Base-by-base conservation (phyloP, 371 early-diverging fungal genomes). In the Rhizopus arrhizus region DNA sequence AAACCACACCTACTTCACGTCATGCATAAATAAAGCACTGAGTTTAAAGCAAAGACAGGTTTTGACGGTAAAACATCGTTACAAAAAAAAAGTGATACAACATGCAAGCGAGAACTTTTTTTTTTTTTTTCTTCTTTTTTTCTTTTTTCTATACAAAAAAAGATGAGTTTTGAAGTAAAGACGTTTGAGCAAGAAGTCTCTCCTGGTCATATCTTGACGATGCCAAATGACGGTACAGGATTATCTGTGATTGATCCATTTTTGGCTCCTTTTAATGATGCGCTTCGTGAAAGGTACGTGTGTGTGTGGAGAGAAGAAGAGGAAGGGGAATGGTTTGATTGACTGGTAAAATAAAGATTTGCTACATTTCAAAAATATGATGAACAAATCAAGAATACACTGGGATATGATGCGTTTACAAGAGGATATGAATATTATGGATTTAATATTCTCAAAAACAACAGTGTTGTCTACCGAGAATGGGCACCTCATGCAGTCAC, bases 401-500 rank as follows among this genome's bases (percentile, higher is more conserved):
- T 88, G 61, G 91, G 95, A 15, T 82, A 89, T 55, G 94, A 93
- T 43, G 74, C 74, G 42, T 93, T 93, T 66, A 81, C 91, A 12
- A 81, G 83, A 45, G 90, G 90, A 11, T 91, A 91, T 72, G 87
- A 94, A 50, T 57, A 69, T 28, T 85, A 87, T 64, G 96, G 96
- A 5, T 89, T 96, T 56, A 80, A 77, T 49, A 73, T 85, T 22
- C 66, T 66, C 13, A 50, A 69, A 52, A 71, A 82, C 5, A 84
- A 83, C 22, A 77, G 74, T n/a, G 88, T 95, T 61, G 68, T 78
- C 4, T 97, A 95, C 74, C 84, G 94, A 10, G 97, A 97, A 70
- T 96, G 95, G 94, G 96, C 95, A 9, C 97, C 96, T 2, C 87
- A 85, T 55, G 95, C 89, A 9, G 65, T 59, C 8, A 71, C 74